Evolutionary conservation across 805 yeast species (phyloP), one percentile per base, ranked within the genome.

Genomic region (Myxozyma kluyveri): DNA sequence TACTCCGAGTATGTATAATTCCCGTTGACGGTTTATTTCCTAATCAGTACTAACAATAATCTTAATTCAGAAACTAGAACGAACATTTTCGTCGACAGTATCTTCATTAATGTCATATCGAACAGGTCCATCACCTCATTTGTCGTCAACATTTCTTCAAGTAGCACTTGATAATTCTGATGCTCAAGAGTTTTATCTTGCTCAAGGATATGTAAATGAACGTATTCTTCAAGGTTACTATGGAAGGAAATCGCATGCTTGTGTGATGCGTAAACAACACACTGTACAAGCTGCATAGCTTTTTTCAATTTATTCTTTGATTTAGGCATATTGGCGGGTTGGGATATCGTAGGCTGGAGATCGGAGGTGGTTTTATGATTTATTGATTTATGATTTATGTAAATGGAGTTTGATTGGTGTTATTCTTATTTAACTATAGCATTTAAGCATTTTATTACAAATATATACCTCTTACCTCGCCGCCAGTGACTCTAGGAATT

Each of bases 231-330:
- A 14, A 22, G 50, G 52, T 9, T 54, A 54, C 23, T 54, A 54
- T 35, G 45, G 47, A 2, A 36, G 37, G 22, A 31, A 23, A 27
- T 39, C 22, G 14, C 50, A 52, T 21, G 49, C 49, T 3, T 24
- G 39, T 14, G 37, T 52, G 22, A 52, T 52, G 57, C 41, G 57
- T 19, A 52, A 50, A 42, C 40, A 50, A n/a, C n/a, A n/a, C n/a
- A n/a, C n/a, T n/a, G n/a, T n/a, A n/a, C n/a, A n/a, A n/a, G n/a
- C n/a, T n/a, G n/a, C n/a, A n/a, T n/a, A n/a, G n/a, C n/a, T n/a
- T n/a, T n/a, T n/a, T n/a, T n/a, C n/a, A n/a, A n/a, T n/a, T n/a
- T n/a, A n/a, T n/a, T n/a, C n/a, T n/a, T n/a, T n/a, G n/a, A n/a
- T n/a, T n/a, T n/a, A n/a, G n/a, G n/a, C n/a, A n/a, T n/a, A n/a